Evolutionary conservation across 2,329 filamentous ascomycete genomes (phyloP), one percentile per base, ranked within the genome.

Genomic region (Colletotrichum cordylinicola): DNA sequence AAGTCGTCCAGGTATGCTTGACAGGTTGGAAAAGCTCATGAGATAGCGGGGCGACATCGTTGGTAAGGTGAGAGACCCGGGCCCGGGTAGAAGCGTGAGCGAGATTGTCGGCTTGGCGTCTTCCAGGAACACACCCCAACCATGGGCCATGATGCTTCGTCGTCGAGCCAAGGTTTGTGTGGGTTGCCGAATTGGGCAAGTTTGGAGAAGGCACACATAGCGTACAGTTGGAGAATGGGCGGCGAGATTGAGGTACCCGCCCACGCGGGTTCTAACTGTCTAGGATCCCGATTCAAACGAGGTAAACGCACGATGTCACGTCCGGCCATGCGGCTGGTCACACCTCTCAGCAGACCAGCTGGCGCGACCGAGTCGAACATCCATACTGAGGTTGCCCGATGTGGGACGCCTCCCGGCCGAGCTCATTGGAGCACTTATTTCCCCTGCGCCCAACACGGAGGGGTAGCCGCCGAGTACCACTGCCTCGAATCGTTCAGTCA

Each of bases 351-450:
- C 72, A 68, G 67, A 75, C 61, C 31, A 75, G 52, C 61, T 55
- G 72, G 67, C 65, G 56, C 70, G 65, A 73, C 56, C 65, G 56
- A 31, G 24, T 69, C 65, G 37, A 69, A 61, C 56, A 60, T 24
- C 18, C 27, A 66, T 18, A 66, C 29, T 48, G 52, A 52, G 48
- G 67, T 72, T 39, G 61, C 58, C 74, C 48, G 60, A 74, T 74
- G 70, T 37, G 58, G 58, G 31, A 72, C 52, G 10, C 70, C 12
- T 70, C 74, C 58, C 21, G 58, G 24, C 56, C 52, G 61, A 39
- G 43, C 70, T 76, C 48, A 76, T 76, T 76, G 74, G 74, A 76
- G 74, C 74, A 64, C 71, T 72, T 69, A 69, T 29, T 52, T 29
- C 43, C 62, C 24, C 70, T 74, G 70, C 64, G 43, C 58, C 60